Base-by-base conservation (phyloP, 2,329 filamentous ascomycete species). In the Trichophyton benhamiae region DNA sequence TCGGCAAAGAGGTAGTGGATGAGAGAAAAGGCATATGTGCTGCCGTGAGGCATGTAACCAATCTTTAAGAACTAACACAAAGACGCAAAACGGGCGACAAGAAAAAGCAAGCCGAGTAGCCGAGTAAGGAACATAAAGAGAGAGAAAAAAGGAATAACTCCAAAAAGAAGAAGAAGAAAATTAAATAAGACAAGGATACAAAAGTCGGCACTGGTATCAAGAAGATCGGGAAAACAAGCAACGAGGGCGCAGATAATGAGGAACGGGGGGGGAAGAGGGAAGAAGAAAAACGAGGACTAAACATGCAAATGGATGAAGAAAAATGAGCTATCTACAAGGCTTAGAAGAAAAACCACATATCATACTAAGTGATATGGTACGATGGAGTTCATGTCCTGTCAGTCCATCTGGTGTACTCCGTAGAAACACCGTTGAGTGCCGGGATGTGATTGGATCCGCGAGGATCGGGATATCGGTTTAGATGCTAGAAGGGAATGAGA, bases 31-130 rank as follows among this genome's bases (percentile, higher is more conserved):
- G 38, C 57, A 44, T 58, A 58, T 58, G 57, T 58, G 36, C 36
- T 41, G 64, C 64, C 61, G 63, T 66, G 65, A 71, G 67, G 65
- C 68, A 66, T 67, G 69, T 66, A 69, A 48, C 67, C 66, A 62
- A 66, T 63, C 63, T 65, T 65, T 61, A 61, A 63, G 22, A 15
- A 30, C n/a, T n/a, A 55, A 55, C 52, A 55, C 13, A 58, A 46
- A 38, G 22, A 55, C 41, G n/a, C 53, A 58, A 58, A 44, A 53
- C 15, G 48, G 49, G 42, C n/a, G 27, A 49, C 63, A 63, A 30
- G 65, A 63, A 63, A 65, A 61, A 65, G 63, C 46, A 57, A 64
- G 63, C 58, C 53, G 61, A 58, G 59, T 27, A 62, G 65, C 65
- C 53, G 33, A 25, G 49, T 60, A 61, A 61, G 33, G 33, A 38